Evolutionary conservation across 352 stramenopile genomes (phyloP).

Genomic region (Globisporangium perplexum): DNA sequence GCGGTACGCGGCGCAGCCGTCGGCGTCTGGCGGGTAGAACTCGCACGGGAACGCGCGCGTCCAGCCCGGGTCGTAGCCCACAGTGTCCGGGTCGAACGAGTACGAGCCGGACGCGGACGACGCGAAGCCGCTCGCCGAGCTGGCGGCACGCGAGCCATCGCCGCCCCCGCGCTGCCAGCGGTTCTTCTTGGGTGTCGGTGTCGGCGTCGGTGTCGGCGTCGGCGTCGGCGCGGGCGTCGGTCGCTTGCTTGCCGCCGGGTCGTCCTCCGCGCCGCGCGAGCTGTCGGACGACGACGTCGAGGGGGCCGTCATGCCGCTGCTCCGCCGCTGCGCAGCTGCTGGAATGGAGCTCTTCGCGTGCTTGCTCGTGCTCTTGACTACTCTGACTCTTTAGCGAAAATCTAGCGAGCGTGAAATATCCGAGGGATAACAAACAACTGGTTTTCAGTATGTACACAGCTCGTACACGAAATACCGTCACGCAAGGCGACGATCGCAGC

Average conservation of each 20-base stretch:
- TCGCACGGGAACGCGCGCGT: conserved; percentile 20
- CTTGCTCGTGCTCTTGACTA: no score
- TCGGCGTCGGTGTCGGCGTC: neutral
- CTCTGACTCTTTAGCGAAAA: no score
- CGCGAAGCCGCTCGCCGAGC: conserved; percentile 2
- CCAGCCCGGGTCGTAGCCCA: conserved; percentile 15
- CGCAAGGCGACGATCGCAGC: no score
- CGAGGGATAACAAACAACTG: no score
- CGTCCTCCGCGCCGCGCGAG: neutral
- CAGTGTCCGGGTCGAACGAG: conserved; percentile 13
- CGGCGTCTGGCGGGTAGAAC: conserved; percentile 35
- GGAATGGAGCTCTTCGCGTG: conserved; percentile 1
- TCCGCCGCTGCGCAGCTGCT: no score
- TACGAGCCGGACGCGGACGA: conserved; percentile 13
- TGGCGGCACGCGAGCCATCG: conserved; percentile 7
- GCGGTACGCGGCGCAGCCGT: conserved; percentile 30
- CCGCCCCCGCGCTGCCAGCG: neutral
- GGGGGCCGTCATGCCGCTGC: neutral
- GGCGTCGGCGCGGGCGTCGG: neutral
- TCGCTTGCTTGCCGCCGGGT: neutral
- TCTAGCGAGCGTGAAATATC: no score
- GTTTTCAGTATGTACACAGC: no score
- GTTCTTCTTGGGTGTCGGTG: neutral
- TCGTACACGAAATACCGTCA: no score
- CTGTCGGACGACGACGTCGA: conserved; percentile 1